phyloP scores from a whole-genome alignment of 2,329 filamentous ascomycete species.

The Alternaria arbusti region DNA sequence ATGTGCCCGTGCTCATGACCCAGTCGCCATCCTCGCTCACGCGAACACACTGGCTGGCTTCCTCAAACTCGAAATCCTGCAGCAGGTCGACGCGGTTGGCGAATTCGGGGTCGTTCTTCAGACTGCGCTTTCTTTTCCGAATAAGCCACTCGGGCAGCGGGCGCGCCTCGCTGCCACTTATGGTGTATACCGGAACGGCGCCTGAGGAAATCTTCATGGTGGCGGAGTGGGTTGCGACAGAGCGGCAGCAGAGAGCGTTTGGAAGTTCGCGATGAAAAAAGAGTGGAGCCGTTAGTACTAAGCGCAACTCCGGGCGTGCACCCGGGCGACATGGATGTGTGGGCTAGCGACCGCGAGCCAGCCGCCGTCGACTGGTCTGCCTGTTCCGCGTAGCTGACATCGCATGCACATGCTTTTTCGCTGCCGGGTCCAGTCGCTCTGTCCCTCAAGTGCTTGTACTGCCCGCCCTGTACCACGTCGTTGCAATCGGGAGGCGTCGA shows the following conservation, averaged over 20 bases:
- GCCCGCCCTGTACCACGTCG: background rate
- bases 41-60: slow-evolving; percentile 88
- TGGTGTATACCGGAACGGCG: slow-evolving; percentile 88
- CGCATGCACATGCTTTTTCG: background rate
- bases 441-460: background rate
- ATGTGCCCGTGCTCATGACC: slow-evolving; percentile 53
- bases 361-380: background rate
- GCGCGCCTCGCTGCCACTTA: slow-evolving; percentile 86
- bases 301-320: background rate
- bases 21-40: slow-evolving; percentile 96
- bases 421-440: background rate
- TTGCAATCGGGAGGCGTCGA: background rate
- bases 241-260: background rate
- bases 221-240: slow-evolving; percentile 19
- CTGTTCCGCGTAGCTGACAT: background rate
- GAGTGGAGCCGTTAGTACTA: background rate
- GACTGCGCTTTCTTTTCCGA: slow-evolving; percentile 78
- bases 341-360: background rate
- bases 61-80: slow-evolving; percentile 97
- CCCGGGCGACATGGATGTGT: background rate
- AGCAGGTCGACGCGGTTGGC: slow-evolving; percentile 92
- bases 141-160: slow-evolving; percentile 96
- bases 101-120: slow-evolving; percentile 93
- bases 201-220: slow-evolving; percentile 83
- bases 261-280: slow-evolving; percentile 10